Conservation (phyloP, 768 basidiomycete species). For the Kondoa malvinella region DNA sequence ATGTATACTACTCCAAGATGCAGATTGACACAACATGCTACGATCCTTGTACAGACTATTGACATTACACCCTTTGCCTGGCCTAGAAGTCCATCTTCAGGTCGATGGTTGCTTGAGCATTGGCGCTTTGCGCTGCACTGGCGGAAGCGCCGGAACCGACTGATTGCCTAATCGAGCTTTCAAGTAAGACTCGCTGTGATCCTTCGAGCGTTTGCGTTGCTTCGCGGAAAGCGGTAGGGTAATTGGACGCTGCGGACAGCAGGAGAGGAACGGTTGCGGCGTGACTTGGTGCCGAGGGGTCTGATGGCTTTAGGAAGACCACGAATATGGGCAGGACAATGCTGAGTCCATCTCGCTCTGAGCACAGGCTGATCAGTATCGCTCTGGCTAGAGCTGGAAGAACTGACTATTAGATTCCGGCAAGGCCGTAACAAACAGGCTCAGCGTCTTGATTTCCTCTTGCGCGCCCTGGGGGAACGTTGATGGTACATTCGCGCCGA, state of each 20-base stretch:
- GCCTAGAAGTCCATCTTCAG: background rate
- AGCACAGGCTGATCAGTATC: slow-evolving; percentile 16
- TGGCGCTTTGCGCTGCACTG: too few species aligned
- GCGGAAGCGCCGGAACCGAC: background rate
- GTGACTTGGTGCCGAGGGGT: background rate
- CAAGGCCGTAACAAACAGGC: slow-evolving; percentile 56
- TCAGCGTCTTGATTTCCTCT: slow-evolving; percentile 1
- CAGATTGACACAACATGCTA: too few species aligned
- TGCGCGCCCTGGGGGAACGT: slow-evolving; percentile 41
- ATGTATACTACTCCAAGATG: background rate
- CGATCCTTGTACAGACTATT: too few species aligned
- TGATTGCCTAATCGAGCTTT: background rate
- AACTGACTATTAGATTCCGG: background rate
- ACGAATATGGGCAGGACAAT: slow-evolving; percentile 57
- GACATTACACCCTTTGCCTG: background rate
- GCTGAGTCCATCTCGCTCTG: slow-evolving; percentile 51
- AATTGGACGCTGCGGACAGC: slow-evolving; percentile 24
- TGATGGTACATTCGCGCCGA: slow-evolving; percentile 48
- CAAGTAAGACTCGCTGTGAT: background rate
- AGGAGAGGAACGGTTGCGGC: background rate
- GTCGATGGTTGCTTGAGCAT: background rate
- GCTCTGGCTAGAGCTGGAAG: background rate
- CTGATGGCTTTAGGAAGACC: background rate
- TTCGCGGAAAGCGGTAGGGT: slow-evolving; percentile 48
- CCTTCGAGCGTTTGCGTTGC: slow-evolving; percentile 30